These are phyloP conservation scores for Eragrostis tef DNA, from an alignment of 202 grass and related monocot genomes.

Conservation along the genomic window DNA sequence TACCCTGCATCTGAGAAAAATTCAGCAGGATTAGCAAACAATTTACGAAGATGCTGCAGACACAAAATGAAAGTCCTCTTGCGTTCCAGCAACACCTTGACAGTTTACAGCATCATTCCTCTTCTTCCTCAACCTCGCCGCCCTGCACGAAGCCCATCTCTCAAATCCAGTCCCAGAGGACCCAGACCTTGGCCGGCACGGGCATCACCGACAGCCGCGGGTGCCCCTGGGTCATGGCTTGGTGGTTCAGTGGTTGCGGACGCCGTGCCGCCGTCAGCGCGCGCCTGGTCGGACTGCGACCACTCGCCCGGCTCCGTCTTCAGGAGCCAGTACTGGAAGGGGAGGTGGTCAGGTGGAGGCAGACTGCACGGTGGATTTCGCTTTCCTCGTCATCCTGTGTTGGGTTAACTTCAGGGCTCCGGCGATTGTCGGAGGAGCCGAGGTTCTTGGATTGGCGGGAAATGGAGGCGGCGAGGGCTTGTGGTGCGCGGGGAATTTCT, in stretches of 20 bases:
- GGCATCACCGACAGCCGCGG: slow-evolving; percentile 86
- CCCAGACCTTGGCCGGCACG: slow-evolving; percentile 54
- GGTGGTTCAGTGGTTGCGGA: slow-evolving; percentile 77
- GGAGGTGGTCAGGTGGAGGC: neutral
- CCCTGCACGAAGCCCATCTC: slow-evolving; percentile 63
- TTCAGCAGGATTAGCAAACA: neutral
- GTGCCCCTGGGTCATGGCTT: slow-evolving; percentile 73
- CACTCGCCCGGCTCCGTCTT: slow-evolving; percentile 88
- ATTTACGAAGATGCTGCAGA: neutral
- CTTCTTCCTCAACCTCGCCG: slow-evolving; percentile 32
- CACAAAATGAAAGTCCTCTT: neutral
- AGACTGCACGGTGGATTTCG: neutral
- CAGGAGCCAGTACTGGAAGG: slow-evolving; percentile 62
- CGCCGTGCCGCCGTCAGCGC: slow-evolving; percentile 63
- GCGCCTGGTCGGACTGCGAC: slow-evolving; percentile 83
- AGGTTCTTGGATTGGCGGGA: slow-evolving; percentile 43
- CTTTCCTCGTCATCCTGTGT: slow-evolving; percentile 49
- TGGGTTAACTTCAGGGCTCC: neutral
- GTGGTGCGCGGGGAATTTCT: slow-evolving; percentile 28
- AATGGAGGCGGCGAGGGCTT: slow-evolving; percentile 32
- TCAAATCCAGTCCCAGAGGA: slow-evolving; percentile 72
- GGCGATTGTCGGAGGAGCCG: slow-evolving; percentile 15
- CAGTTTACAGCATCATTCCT: neutral
- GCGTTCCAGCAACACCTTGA: neutral
- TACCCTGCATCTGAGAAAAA: neutral